Evolutionary conservation across 2,329 filamentous ascomycete species (phyloP), one percentile per base, ranked within the genome.

Genomic region (Sphaerostilbella broomeana): DNA sequence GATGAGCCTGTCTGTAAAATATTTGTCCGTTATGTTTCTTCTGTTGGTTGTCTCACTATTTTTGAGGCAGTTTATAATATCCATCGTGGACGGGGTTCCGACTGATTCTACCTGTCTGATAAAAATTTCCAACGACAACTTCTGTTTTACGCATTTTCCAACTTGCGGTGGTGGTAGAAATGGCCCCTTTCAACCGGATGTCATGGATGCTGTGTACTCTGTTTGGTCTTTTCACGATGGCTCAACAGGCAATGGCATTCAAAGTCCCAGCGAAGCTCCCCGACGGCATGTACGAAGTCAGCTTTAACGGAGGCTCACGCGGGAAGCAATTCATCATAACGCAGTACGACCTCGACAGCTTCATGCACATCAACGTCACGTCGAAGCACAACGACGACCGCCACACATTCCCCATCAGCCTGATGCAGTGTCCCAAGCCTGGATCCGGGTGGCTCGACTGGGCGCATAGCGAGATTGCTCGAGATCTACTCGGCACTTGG

Each of bases 401-500:
- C 12, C 7, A 8, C 7, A 5, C n/a, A 8, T 17, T 18, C 11
- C 30, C 30, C 12, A 11, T 21, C 19, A 22, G 9, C 22, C 24
- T 22, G 11, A 11, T 11, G 6, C 15, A 19, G 5, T 34, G 31
- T n/a, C 18, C 30, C 11, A 22, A 18, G 20, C 22, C 16, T 5
- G 24, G 11, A n/a, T 6, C 17, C 5, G 11, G 5, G 4, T 7
- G 6, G 11, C 16, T 21, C 38, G 38, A 40, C 30, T 6, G 21
- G 6, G 11, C 6, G 3, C 15, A 32, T 15, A 19, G 31, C 6
- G 16, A 25, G 10, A n/a, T 35, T 10, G 43, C 43, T 16, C 21
- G 21, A 18, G 9, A 16, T 21, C 35, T 42, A 39, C 43, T 45
- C 19, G 31, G 36, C 26, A 42, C 28, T 22, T 45, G 43, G 43